Evolutionary conservation across 805 yeast species (phyloP), one percentile per base, ranked within the genome.

Genomic region (Monosporozyma yasuniensis): DNA sequence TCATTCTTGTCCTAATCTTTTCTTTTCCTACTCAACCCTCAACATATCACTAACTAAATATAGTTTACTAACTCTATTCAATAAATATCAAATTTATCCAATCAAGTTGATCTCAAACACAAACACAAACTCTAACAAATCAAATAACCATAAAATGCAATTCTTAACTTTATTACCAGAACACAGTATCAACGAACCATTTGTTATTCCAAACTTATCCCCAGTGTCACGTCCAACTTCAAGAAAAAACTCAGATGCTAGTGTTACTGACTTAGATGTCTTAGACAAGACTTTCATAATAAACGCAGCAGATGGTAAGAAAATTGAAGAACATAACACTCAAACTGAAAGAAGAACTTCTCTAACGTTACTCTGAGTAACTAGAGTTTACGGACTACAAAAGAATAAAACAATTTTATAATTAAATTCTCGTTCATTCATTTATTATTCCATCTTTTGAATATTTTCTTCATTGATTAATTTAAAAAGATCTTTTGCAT

Each of bases 201-300:
- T 81, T 59, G 74, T 83, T 49, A 81, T 83, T 59, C 81, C 82
- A 59, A 67, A 76, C 53, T 73, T 81, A 44, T 80, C 87, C 1
- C 87, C 87, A 34, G 73, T 73, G 8, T 73, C 79, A 3, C 62
- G 58, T 44, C 59, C 66, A 32, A 35, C 53, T n/a, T 56, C 66
- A 23, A 62, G 68, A 57, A 63, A 63, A 51, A 64, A 63, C 56
- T 63, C 67, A 11, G 56, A 54, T 43, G 56, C 55, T 7, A 34
- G 37, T 38, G 46, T 42, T 3, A 42, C 34, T 3, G 53, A 39
- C n/a, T 30, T 53, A 12, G 56, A 52, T 22, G 44, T 41, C 12
- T 21, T 50, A 12, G 52, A 52, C 32, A 51, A 44, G 39, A 9
- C n/a, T 39, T 34, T 44, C 39, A 41, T 38, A 43, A 27, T 25